Evolutionary conservation across 169 alveolate genomes (phyloP).

Genomic region (Perkinsus marinus): DNA sequence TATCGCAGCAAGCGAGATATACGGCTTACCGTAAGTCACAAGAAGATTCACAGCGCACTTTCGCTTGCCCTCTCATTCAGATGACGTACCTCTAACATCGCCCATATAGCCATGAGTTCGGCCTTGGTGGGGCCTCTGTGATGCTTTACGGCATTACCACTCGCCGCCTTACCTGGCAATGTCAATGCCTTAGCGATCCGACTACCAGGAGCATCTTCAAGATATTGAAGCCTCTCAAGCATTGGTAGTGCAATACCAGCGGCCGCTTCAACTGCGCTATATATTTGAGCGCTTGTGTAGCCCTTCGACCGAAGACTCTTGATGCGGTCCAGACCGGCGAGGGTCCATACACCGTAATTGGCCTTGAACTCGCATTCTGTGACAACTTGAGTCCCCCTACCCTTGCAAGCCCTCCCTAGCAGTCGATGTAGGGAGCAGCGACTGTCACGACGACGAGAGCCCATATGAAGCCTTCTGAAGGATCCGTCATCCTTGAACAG

Average conservation of each 20-base stretch:
- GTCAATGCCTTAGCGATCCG: not conserved
- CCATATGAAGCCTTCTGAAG: not conserved
- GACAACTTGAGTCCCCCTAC: not conserved
- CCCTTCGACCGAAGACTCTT: not conserved
- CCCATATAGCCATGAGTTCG: not conserved
- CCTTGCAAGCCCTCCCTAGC: not conserved
- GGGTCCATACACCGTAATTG: not conserved
- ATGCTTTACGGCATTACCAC: not conserved
- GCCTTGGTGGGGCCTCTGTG: not conserved
- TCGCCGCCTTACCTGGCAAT: not conserved
- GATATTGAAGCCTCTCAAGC: not conserved
- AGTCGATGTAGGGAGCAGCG: not conserved
- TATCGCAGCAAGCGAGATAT: too few species aligned
- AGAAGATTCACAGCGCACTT: not conserved
- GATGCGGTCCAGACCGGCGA: not conserved
- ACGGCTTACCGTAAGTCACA: too few species aligned
- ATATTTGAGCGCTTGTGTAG: not conserved
- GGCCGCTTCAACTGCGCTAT: not conserved
- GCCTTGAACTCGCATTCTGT: not conserved
- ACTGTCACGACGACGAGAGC: not conserved
- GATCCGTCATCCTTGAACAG: not conserved
- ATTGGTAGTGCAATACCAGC: not conserved
- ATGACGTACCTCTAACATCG: not conserved
- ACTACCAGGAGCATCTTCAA: not conserved
- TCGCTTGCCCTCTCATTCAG: not conserved